Conservation (phyloP, 1,139 yeast species). For the Maudiozyma humilis region DNA sequence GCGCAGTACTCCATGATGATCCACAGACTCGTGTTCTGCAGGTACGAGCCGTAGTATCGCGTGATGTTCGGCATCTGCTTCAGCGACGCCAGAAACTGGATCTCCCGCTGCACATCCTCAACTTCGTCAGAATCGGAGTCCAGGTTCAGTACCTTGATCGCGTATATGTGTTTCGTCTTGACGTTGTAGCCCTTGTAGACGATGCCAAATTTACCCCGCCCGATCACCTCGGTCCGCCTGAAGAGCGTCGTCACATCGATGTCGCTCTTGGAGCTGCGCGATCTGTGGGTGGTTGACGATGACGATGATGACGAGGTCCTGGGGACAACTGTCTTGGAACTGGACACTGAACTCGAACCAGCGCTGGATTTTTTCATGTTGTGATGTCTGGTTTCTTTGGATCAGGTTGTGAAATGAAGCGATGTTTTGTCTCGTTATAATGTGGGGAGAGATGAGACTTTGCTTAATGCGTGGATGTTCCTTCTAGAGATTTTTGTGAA, state of each 20-base stretch:
- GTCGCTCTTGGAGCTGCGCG: slow-evolving; percentile 1
- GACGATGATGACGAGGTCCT: slow-evolving; percentile 1
- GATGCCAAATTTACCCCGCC: slow-evolving; percentile 93
- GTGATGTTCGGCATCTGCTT: slow-evolving; percentile 85
- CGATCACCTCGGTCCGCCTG: slow-evolving; percentile 82
- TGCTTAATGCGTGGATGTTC: too few species aligned
- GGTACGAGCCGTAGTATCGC: slow-evolving; percentile 80
- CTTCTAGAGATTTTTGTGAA: too few species aligned
- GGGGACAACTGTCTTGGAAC: neutral
- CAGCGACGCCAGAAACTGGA: slow-evolving; percentile 74
- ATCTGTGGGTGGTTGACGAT: neutral
- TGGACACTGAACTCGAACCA: neutral
- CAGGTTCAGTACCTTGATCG: slow-evolving; percentile 83
- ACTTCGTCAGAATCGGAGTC: slow-evolving; percentile 95
- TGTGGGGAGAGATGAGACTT: too few species aligned
- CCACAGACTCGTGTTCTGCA: slow-evolving; percentile 88
- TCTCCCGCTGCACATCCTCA: slow-evolving; percentile 87
- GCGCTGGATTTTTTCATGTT: slow-evolving; percentile 1
- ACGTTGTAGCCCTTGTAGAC: slow-evolving; percentile 72
- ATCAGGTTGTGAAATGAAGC: neutral
- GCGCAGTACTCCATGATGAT: slow-evolving; percentile 97
- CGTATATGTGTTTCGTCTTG: slow-evolving; percentile 60
- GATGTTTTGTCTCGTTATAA: too few species aligned
- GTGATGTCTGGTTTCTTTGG: neutral
- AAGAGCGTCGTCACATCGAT: slow-evolving; percentile 38